phyloP scores from a whole-genome alignment of 192 early-diverging fungal genomes.

The Gigaspora rosea region DNA sequence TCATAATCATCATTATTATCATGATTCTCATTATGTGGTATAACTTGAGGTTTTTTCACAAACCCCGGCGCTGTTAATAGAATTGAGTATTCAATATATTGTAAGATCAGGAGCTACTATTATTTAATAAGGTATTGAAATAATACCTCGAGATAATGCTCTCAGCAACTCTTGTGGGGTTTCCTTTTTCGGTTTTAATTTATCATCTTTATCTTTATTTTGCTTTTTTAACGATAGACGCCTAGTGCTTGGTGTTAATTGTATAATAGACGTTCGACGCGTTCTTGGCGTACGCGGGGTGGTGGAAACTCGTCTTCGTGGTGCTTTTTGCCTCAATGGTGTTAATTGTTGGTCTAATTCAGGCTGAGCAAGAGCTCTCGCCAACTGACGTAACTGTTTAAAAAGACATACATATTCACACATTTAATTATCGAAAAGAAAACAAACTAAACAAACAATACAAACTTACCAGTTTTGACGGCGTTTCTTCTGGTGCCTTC shows the following conservation, averaged over 20 bases:
- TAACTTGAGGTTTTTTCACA: background rate
- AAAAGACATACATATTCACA: background rate
- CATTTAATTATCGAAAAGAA: background rate
- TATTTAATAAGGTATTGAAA: background rate
- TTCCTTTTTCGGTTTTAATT: background rate
- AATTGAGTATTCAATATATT: background rate
- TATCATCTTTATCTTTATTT: background rate
- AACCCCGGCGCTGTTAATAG: slow-evolving; percentile 11
- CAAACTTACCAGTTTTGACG: slow-evolving; percentile 13
- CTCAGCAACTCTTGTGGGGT: slow-evolving; percentile 16
- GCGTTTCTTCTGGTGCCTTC: slow-evolving; percentile 1
- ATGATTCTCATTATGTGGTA: too few relatives aligned
- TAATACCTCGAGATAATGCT: slow-evolving; percentile 15
- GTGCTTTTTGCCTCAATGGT: background rate
- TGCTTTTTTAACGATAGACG: background rate
- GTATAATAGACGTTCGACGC: background rate
- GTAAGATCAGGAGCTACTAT: too few relatives aligned
- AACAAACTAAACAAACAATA: background rate
- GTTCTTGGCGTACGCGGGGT: too few relatives aligned
- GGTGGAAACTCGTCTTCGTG: background rate
- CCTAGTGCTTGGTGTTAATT: background rate
- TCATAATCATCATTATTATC: too few relatives aligned
- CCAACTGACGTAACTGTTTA: slow-evolving; percentile 7
- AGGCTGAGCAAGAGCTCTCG: background rate
- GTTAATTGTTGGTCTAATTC: background rate